phyloP scores from a whole-genome alignment of 2,329 filamentous ascomycete species.

The Scopulariopsis brevicaulis region DNA sequence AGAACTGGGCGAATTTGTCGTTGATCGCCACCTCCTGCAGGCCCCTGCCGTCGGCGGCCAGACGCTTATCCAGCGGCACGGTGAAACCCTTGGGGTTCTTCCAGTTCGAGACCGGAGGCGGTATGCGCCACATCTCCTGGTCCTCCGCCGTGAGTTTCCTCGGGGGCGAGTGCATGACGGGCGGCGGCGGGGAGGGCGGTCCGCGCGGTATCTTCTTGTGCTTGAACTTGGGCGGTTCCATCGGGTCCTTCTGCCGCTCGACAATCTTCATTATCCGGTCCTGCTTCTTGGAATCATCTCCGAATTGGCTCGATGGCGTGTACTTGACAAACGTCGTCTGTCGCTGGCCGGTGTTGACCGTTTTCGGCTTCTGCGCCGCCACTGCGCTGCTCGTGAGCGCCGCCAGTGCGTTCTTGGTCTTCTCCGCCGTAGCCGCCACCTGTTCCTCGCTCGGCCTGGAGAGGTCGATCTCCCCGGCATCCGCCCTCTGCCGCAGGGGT shows the following conservation, averaged over 20 bases:
- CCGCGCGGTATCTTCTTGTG: constrained; percentile 96
- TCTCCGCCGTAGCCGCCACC: constrained; percentile 72
- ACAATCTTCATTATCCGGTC: constrained; percentile 99
- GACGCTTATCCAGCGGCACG: constrained; percentile 85
- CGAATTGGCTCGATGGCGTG: constrained; percentile 95
- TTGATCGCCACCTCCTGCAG: constrained; percentile 93
- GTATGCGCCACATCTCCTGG: constrained; percentile 88
- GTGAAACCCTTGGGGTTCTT: constrained; percentile 99
- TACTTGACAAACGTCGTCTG: constrained; percentile 93
- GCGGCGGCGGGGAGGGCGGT: constrained; percentile 83
- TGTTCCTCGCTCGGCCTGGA: constrained; percentile 76
- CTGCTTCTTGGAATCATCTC: constrained; percentile 72
- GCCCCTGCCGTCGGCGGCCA: constrained; percentile 86
- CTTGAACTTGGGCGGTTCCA: constrained; percentile 98
- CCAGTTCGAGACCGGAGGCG: constrained; percentile 90
- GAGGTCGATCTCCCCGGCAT: constrained; percentile 83
- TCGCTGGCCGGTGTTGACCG: constrained; percentile 69
- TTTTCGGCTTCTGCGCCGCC: constrained; percentile 91
- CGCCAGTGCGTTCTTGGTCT: constrained; percentile 77
- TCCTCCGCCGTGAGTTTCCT: constrained; percentile 93
- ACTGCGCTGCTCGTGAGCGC: constrained; percentile 75
- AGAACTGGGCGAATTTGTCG: constrained; percentile 95
- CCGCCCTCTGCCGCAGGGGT: constrained; percentile 80
- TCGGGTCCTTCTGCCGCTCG: constrained; percentile 76
- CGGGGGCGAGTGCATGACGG: constrained; percentile 89